These are phyloP conservation scores for Ganoderma multipileum DNA, from an alignment of 1,284 basidiomycete genomes.

Conservation along the genomic window DNA sequence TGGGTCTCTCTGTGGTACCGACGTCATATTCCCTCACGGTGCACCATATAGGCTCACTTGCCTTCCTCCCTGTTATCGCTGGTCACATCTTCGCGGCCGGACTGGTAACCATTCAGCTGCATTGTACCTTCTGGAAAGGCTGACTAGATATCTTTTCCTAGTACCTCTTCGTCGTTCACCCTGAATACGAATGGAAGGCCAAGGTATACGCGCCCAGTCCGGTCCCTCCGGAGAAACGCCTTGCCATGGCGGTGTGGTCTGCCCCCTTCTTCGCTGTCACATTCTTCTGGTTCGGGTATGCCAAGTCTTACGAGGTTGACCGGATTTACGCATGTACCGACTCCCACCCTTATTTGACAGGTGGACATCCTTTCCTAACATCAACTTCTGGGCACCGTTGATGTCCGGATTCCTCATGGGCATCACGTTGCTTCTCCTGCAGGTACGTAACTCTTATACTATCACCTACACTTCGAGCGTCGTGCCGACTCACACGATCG, in stretches of 20 bases:
- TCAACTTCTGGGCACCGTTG: conserved; percentile 67
- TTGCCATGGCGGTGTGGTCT: conserved; percentile 60
- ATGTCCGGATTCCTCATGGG: conserved; percentile 59
- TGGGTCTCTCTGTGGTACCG: background rate
- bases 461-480: conserved; percentile 47
- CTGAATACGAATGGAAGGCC: conserved; percentile 55
- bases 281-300: conserved; percentile 70
- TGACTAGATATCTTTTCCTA: background rate
- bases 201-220: conserved; percentile 55
- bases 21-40: conserved; percentile 33
- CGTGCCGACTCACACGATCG: conserved; percentile 1
- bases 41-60: conserved; percentile 46
- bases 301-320: background rate
- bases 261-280: conserved; percentile 62
- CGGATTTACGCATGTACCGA: background rate
- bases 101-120: conserved; percentile 43
- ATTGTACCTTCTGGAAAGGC: background rate
- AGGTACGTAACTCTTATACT: background rate
- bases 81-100: conserved; percentile 51
- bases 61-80: conserved; percentile 58
- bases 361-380: conserved; percentile 60
- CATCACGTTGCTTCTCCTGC: conserved; percentile 59
- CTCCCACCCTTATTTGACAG: background rate
- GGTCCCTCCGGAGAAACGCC: conserved; percentile 72
- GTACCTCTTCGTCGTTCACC: conserved; percentile 60